Percentiles rank a stretch among this genome's conserved stretches.
Evolutionary conservation across 2,329 filamentous ascomycete species (phyloP).

Genomic region (Rhynchosporium agropyri): DNA sequence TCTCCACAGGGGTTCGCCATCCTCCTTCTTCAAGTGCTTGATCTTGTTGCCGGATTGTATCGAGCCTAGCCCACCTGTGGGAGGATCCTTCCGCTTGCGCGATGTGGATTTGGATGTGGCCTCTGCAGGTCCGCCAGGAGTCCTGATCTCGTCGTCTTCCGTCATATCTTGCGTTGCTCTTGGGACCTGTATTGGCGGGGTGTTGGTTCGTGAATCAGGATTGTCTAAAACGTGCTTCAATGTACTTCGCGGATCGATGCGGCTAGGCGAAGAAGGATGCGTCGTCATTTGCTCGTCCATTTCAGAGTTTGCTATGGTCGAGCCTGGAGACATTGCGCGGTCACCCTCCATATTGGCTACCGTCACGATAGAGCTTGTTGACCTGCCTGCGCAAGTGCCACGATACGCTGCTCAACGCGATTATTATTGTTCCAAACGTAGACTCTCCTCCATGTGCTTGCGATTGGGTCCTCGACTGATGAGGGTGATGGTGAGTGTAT

Average conservation of each 20-base stretch:
- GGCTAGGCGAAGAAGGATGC: conserved; percentile 37
- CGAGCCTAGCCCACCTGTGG: conserved; percentile 33
- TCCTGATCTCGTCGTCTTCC: conserved; percentile 41
- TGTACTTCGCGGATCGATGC: conserved; percentile 37
- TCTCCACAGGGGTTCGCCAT: conserved; percentile 84
- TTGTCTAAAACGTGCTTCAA: conserved; percentile 37
- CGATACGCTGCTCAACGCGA: not conserved
- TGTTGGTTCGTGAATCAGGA: conserved; percentile 34
- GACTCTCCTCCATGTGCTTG: not conserved
- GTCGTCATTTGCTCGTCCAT: conserved; percentile 37
- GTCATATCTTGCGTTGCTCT: conserved; percentile 35
- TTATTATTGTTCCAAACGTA: not conserved
- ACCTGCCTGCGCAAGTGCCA: not conserved
- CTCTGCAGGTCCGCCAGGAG: conserved; percentile 28
- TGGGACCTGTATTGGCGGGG: conserved; percentile 27
- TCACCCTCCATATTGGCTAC: conserved; percentile 9
- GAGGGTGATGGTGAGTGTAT: not conserved
- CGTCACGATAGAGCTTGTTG: not conserved
- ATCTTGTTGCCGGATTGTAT: conserved; percentile 60
- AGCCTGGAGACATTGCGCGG: conserved; percentile 31
- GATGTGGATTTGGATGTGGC: conserved; percentile 25
- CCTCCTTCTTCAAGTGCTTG: conserved; percentile 83
- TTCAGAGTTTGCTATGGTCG: conserved; percentile 40
- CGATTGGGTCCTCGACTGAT: not conserved
- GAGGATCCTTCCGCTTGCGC: conserved; percentile 35